phyloP scores from a whole-genome alignment of 305 asterid genomes.

The Solanum chacoense region DNA sequence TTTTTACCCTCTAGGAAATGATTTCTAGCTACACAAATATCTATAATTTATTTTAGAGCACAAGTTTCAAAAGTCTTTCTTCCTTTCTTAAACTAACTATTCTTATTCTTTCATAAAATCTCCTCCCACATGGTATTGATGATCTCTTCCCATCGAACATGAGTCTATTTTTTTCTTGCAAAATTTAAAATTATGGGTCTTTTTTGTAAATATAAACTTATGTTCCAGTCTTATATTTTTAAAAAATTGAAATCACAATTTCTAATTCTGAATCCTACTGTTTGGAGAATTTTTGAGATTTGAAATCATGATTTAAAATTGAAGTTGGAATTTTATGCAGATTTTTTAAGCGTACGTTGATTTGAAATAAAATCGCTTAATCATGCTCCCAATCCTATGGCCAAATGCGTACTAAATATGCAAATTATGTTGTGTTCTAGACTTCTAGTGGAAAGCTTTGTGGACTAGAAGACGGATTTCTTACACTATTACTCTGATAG shows the following conservation, averaged over 20 bases:
- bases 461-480: not conserved
- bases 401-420: not conserved
- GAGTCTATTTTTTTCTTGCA: not conserved
- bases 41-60: not conserved
- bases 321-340: not conserved
- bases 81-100: not conserved
- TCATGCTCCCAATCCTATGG: not conserved
- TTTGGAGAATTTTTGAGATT: not conserved
- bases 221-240: not conserved
- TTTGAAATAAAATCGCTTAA: not conserved
- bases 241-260: not conserved
- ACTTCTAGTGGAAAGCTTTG: not conserved
- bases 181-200: not conserved
- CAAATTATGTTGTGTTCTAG: not conserved
- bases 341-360: not conserved
- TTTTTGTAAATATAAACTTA: not conserved
- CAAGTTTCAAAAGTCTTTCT: not conserved
- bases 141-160: not conserved
- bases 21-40: not conserved
- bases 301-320: not conserved
- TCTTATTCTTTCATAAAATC: not conserved
- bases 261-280: not conserved
- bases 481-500: not conserved
- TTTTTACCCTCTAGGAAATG: not conserved
- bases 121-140: not conserved